Percentiles rank a stretch among this genome's conserved stretches.
phyloP scores from a whole-genome alignment of 257 asterid genomes.

The Fraxinus anomala region DNA sequence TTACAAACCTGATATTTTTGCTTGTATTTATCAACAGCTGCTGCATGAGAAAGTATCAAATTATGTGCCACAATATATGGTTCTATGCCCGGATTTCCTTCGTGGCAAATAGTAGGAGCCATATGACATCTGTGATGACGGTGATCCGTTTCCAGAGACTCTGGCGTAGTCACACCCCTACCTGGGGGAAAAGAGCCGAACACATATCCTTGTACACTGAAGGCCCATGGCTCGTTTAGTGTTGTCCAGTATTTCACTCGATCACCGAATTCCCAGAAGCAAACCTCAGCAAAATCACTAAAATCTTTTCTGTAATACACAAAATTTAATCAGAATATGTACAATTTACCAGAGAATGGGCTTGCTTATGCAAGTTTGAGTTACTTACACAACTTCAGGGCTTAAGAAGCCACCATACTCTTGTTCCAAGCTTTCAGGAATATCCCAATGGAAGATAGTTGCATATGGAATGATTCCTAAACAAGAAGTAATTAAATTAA shows the following conservation, averaged over 20 bases:
- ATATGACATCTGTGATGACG: neutral
- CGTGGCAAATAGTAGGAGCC: neutral
- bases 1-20: slow-evolving; percentile 7
- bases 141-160: neutral
- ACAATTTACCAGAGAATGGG: neutral
- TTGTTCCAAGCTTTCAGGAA: slow-evolving; percentile 39
- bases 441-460: slow-evolving; percentile 42
- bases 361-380: no score
- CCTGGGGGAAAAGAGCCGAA: slow-evolving; percentile 25
- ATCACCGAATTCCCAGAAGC: slow-evolving; percentile 51
- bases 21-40: slow-evolving; percentile 14
- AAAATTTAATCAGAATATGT: no score
- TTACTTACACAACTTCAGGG: slow-evolving; percentile 28
- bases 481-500: no score
- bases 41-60: slow-evolving; percentile 25
- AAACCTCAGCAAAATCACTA: slow-evolving; percentile 37
- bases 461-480: slow-evolving; percentile 35
- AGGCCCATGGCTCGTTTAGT: slow-evolving; percentile 42
- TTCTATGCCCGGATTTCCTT: slow-evolving; percentile 22
- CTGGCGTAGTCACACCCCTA: slow-evolving; percentile 8
- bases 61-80: slow-evolving; percentile 22
- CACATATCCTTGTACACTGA: slow-evolving; percentile 22
- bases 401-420: slow-evolving; percentile 41
- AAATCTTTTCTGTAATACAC: slow-evolving; percentile 23
- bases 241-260: slow-evolving; percentile 48